These are phyloP conservation scores for Cyphellophora europaea DNA, from an alignment of 2,329 filamentous ascomycete genomes.

Conservation along the genomic window DNA sequence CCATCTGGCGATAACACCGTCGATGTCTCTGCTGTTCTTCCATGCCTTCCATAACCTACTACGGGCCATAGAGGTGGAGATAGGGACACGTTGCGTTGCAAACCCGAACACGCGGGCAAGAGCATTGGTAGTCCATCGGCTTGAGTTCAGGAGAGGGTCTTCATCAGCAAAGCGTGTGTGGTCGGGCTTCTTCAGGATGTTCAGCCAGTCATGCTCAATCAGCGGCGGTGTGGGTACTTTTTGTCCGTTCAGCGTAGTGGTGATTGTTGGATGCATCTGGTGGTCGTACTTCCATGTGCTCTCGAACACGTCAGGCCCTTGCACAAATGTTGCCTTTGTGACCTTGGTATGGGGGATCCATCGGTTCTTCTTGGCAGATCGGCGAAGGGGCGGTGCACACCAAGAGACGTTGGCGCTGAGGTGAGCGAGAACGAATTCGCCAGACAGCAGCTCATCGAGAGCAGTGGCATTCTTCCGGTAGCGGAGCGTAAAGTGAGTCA, in stretches of 20 bases:
- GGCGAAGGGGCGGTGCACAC: conserved; percentile 42
- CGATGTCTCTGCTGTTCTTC: conserved; percentile 36
- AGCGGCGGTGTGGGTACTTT: conserved; percentile 44
- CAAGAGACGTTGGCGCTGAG: conserved; percentile 46
- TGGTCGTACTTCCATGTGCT: conserved; percentile 41
- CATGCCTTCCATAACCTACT: conserved; percentile 42
- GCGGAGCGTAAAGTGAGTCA: conserved; percentile 45
- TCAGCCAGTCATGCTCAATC: conserved; percentile 39
- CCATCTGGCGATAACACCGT: conserved; percentile 41
- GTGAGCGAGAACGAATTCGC: conserved; percentile 45
- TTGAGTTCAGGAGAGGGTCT: conserved; percentile 43
- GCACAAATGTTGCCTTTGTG: conserved; percentile 45
- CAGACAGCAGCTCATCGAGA: conserved; percentile 46
- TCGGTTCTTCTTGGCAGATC: conserved; percentile 41
- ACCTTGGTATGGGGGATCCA: conserved; percentile 49
- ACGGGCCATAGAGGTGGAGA: conserved; percentile 40
- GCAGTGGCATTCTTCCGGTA: conserved; percentile 46
- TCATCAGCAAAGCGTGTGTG: conserved; percentile 38
- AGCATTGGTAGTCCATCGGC: conserved; percentile 25
- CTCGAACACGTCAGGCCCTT: conserved; percentile 44
- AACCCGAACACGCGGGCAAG: conserved; percentile 24
- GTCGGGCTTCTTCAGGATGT: conserved; percentile 33
- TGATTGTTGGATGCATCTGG: conserved; percentile 39
- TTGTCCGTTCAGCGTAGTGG: conserved; percentile 41
- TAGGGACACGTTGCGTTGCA: conserved; percentile 26